Base-by-base conservation (phyloP, 2,329 filamentous ascomycete genomes). In the Fusarium heterosporum region DNA sequence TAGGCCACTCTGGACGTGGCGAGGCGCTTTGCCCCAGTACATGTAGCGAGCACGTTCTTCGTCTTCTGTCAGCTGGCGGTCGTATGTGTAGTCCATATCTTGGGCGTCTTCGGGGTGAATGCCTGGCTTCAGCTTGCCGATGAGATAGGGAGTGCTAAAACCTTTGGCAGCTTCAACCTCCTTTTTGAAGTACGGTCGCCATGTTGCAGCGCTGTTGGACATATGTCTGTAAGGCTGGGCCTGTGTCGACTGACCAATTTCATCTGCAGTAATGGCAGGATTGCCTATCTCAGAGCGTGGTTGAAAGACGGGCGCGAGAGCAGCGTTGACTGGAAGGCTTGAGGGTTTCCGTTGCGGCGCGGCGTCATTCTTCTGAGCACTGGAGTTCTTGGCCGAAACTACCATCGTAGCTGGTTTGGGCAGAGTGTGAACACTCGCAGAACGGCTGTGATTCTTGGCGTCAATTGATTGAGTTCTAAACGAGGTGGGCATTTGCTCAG, bases 1-100 rank as follows among this genome's bases (percentile, higher is more conserved):
- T 39, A 89, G 77, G 3, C 86, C 85, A 32, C 78, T 80, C 47
- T 83, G 79, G 13, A 81, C 79, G 65, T 83, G 81, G 29, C 77
- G 80, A 40, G 86, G 82, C 16, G 84, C 82, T 41, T 85, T 83
- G 11, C 85, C 86, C 85, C 87, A 90, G 73, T 88, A 89, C 64
- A 88, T 76, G 64, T 84, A 82, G 42, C 87, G 84, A 64, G 88
- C 85, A 53, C 84, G 83, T 43, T 84, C 76, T 71, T 90, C 88
- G 48, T 87, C 86, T 4, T 84, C 80, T 1, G 83, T 89, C 30
- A 90, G 76, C n/a, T 84, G 79, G 51, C 87, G 83, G 30, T 77
- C 77, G 68, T 90, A 90, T 30, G 81, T 71, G 70, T 87, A 87
- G 66, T 87, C 85, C 8, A 75, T 76, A 28, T 81, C 76, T 26